Evolutionary conservation across 1,284 basidiomycete species (phyloP).

Genomic region (Taiwanofungus camphoratus): DNA sequence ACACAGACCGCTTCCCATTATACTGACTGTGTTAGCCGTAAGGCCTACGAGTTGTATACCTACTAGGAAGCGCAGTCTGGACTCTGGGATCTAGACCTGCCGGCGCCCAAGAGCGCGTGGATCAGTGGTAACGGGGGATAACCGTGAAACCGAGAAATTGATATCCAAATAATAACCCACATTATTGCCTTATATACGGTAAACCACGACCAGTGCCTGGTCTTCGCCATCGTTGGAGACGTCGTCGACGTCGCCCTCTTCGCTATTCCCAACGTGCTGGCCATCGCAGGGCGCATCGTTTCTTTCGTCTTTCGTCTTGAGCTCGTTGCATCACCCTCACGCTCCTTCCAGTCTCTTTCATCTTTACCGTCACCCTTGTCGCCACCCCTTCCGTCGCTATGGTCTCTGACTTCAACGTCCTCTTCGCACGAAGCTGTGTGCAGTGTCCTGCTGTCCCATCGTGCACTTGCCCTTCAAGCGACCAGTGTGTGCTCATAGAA

Average conservation of each 20-base stretch:
- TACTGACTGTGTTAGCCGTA: too few species aligned
- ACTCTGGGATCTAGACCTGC: too few species aligned
- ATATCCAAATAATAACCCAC: too few species aligned
- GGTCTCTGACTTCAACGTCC: slow-evolving; percentile 43
- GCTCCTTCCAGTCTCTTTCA: slow-evolving; percentile 21
- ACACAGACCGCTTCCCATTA: too few species aligned
- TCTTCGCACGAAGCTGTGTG: slow-evolving; percentile 33
- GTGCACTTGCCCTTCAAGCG: slow-evolving; percentile 48
- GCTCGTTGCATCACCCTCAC: slow-evolving; percentile 25
- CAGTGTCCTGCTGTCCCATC: slow-evolving; percentile 32
- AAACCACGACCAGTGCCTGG: too few species aligned
- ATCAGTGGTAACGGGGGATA: background rate
- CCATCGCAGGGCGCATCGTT: slow-evolving; percentile 24
- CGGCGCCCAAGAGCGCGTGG: slow-evolving; percentile 2
- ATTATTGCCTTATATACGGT: too few species aligned
- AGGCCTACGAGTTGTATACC: too few species aligned
- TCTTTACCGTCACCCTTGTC: slow-evolving; percentile 14
- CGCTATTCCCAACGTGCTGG: slow-evolving; percentile 30
- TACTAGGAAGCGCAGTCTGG: too few species aligned
- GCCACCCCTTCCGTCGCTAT: slow-evolving; percentile 31
- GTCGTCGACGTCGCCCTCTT: slow-evolving; percentile 18
- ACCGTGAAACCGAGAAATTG: background rate
- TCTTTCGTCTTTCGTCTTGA: slow-evolving; percentile 9
- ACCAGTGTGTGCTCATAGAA: slow-evolving; percentile 54
- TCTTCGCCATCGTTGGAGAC: slow-evolving; percentile 12